These are phyloP conservation scores for Tulasnella sp. DNA, from an alignment of 768 basidiomycete species.

Conservation along the genomic window DNA sequence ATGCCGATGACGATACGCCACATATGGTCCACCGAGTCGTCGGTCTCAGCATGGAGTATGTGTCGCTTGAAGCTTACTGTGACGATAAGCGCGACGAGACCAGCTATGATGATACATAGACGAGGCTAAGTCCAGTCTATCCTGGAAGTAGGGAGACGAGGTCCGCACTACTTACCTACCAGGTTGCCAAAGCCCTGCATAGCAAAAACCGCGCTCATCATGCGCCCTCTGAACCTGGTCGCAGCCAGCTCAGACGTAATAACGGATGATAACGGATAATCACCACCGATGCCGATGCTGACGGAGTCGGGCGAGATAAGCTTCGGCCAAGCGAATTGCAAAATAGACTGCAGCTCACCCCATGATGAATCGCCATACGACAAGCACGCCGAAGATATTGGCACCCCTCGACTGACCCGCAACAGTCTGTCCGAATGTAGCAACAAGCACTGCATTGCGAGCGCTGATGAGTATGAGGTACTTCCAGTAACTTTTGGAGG, in stretches of 20 bases:
- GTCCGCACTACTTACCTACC: not conserved
- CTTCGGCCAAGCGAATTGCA: not conserved
- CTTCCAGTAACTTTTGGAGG: too few relatives aligned
- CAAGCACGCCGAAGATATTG: conserved; percentile 18
- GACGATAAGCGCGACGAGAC: conserved; percentile 5
- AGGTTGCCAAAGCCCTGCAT: conserved; percentile 19
- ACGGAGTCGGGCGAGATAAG: not conserved
- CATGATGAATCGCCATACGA: conserved; percentile 21
- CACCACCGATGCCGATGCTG: conserved; percentile 19
- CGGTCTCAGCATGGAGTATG: conserved; percentile 13
- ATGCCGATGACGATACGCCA: conserved; percentile 21
- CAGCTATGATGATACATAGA: not conserved
- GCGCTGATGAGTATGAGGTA: not conserved
- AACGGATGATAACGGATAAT: conserved; percentile 20
- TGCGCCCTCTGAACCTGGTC: conserved; percentile 20
- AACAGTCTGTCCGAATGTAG: conserved; percentile 28
- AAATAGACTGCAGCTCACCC: conserved; percentile 14
- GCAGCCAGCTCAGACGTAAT: conserved; percentile 21
- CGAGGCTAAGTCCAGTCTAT: not conserved
- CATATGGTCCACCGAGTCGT: conserved; percentile 37
- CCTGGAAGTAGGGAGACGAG: not conserved
- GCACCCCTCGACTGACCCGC: conserved; percentile 23
- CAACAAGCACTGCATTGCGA: conserved; percentile 26
- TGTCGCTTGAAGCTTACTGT: not conserved
- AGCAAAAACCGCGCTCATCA: conserved; percentile 21